Base-by-base conservation (phyloP, 2,329 filamentous ascomycete genomes). In the Amauroascus niger region DNA sequence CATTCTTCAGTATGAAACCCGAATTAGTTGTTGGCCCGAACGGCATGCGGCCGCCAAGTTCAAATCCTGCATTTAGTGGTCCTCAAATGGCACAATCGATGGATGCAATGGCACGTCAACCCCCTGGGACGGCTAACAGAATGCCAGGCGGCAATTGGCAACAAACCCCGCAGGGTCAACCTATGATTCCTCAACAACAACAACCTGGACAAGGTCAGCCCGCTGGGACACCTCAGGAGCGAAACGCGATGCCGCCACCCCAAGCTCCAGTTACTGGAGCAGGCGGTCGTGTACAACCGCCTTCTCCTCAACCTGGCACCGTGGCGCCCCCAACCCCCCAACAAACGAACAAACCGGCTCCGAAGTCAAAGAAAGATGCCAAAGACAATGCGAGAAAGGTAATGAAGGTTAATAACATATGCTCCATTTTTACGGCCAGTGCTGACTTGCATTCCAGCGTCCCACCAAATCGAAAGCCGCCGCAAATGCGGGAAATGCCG, bases 321-420 rank as follows among this genome's bases (percentile, higher is more conserved):
- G 69, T 71, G 53, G 79, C 79, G 18, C 80, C 81, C 14, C 80
- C 81, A 5, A 84, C 81, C 5, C 81, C 81, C 1, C 79, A 77
- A 56, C 79, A 81, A 64, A 62, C 69, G n/a, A 78, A 76, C 63
- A 84, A 74, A 62, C 72, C 67, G n/a, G 76, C 74, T 48, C 78
- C 76, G 7, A 82, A 81, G 64, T 61, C 62, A n/a, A 83, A 82
- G 71, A 81, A 82, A 65, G 73, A 74, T 32, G 67, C 69, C 6
- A 78, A 79, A 60, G 76, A 79, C 57, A 74, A 72, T 39, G 37
- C 50, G 28, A 72, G 71, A 59, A 79, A 79, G 72, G 76, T 78
- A 73, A 51, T 52, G 16, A 40, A 43, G 30, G 35, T 52, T 35
- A 56, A 56, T 49, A 26, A 35, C 24, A 20, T 53, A 44, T 48